A percentile compares a stretch with the other conserved stretches of the same genome.
These are phyloP conservation scores for Cyberlindnera amylophila DNA, from an alignment of 805 yeast genomes.

Conservation along the genomic window DNA sequence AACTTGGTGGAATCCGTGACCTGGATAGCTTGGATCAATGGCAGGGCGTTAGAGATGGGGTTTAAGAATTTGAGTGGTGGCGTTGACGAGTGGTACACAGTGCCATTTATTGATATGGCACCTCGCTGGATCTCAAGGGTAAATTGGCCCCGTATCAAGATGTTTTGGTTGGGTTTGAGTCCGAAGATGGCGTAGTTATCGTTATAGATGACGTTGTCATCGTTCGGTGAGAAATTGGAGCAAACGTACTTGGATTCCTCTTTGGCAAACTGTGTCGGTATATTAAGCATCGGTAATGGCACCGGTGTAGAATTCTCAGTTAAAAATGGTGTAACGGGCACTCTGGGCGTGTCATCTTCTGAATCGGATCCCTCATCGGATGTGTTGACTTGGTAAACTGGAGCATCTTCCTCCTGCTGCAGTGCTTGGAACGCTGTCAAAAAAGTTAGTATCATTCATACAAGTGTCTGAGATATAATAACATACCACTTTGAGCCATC, in stretches of 20 bases:
- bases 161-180: constrained; percentile 37
- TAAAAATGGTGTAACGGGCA: neutral
- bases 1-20: constrained; percentile 31
- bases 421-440: constrained; percentile 23
- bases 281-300: neutral
- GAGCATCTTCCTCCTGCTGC: constrained; percentile 14
- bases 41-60: constrained; percentile 34
- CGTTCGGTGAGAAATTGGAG: constrained; percentile 37
- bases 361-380: constrained; percentile 19
- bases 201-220: constrained; percentile 36
- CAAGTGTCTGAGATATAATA: neutral
- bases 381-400: constrained; percentile 22
- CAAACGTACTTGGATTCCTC: constrained; percentile 18
- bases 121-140: constrained; percentile 43
- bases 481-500: constrained; percentile 16
- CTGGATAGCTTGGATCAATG: constrained; percentile 42
- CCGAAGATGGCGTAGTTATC: constrained; percentile 37
- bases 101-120: constrained; percentile 40
- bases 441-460: constrained; percentile 2
- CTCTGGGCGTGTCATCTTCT: constrained; percentile 1
- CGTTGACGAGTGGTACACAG: constrained; percentile 29
- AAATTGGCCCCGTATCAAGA: constrained; percentile 48
- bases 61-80: constrained; percentile 33
- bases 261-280: neutral
- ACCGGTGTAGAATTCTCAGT: constrained; percentile 1